These are phyloP conservation scores for Paramecium octaurelia DNA, from an alignment of 73 alveolate genomes.

Conservation along the genomic window DNA sequence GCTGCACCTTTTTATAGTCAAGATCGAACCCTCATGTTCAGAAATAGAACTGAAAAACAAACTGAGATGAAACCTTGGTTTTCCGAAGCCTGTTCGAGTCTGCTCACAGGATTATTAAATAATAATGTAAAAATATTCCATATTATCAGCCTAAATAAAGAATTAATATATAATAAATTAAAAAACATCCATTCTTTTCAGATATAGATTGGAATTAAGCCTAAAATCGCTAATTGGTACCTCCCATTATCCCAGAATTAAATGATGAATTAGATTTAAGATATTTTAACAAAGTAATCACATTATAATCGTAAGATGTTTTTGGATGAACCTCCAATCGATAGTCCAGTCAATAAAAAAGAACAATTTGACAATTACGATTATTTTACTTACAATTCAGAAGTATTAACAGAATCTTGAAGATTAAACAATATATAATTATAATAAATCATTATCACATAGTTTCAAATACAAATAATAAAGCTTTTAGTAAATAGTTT, in stretches of 20 bases:
- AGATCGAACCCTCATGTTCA: conserved; percentile 38
- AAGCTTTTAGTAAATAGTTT: neutral
- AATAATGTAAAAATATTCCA: neutral
- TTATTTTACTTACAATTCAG: neutral
- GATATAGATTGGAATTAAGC: neutral
- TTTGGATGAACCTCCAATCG: conserved; percentile 12
- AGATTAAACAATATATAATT: neutral
- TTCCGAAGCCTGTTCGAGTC: neutral
- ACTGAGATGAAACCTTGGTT: conserved; percentile 44
- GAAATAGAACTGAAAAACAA: conserved; percentile 1
- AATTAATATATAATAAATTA: neutral
- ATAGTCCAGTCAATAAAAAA: neutral
- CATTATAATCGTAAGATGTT: neutral
- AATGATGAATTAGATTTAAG: conserved; percentile 3
- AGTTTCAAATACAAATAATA: neutral
- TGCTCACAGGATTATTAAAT: neutral
- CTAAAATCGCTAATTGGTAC: neutral
- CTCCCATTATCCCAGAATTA: conserved; percentile 35
- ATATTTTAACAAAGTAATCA: conserved; percentile 24
- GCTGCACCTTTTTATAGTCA: conserved; percentile 58
- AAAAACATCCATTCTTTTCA: conserved; percentile 5
- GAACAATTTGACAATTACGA: neutral
- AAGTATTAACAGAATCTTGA: neutral
- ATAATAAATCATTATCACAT: neutral
- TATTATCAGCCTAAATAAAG: conserved; percentile 27